Evolutionary conservation across 202 grass and related monocot species (phyloP).

Genomic region (Setaria italica): DNA sequence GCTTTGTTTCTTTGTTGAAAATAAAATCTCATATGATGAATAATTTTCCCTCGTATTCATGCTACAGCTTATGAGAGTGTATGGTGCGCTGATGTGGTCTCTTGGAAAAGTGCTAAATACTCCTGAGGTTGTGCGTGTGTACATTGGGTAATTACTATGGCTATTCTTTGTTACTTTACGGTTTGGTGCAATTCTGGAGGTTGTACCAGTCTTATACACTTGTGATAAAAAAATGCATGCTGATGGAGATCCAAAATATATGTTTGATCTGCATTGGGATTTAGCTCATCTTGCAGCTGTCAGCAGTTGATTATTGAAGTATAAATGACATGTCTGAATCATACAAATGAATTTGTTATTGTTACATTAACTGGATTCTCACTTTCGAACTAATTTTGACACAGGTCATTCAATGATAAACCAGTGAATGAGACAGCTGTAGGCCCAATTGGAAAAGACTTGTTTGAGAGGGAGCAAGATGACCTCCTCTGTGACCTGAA

Average conservation of each 20-base stretch:
- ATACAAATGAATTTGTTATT: not conserved
- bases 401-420: conserved; percentile 91
- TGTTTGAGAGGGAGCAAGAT: conserved; percentile 93
- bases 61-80: conserved; percentile 97
- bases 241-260: not conserved
- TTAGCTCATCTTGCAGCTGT: not conserved
- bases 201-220: not conserved
- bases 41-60: not conserved
- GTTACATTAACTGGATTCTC: conserved; percentile 9
- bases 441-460: conserved; percentile 79
- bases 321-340: conserved; percentile 2
- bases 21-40: not conserved
- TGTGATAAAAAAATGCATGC: not conserved
- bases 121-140: conserved; percentile 88
- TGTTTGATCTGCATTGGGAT: not conserved
- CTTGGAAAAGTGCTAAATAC: conserved; percentile 96
- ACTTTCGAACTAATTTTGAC: conserved; percentile 39
- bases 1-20: not conserved
- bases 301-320: not conserved
- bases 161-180: conserved; percentile 20
- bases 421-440: conserved; percentile 74
- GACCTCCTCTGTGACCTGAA: conserved; percentile 79
- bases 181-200: not conserved
- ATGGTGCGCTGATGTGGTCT: conserved; percentile 96
- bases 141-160: conserved; percentile 72